Evolutionary conservation across 371 early-diverging fungal genomes (phyloP).

Genomic region (Mortierella sp.): DNA sequence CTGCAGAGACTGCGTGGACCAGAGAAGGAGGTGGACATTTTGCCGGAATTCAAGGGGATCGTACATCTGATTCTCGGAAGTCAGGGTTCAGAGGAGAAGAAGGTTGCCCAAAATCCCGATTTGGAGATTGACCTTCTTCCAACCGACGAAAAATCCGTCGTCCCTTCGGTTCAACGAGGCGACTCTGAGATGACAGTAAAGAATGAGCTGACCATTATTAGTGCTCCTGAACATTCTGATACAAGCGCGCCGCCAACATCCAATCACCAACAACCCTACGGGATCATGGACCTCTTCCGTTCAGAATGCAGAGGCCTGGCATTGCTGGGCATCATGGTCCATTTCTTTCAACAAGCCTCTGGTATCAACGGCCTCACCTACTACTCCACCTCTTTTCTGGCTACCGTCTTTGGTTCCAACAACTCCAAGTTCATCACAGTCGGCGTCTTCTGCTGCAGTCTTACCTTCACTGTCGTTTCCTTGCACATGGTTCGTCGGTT

Average conservation of each 20-base stretch:
- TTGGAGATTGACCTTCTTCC: background rate
- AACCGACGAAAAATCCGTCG: no score
- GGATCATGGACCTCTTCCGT: slow-evolving; percentile 55
- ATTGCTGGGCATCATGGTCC: slow-evolving; percentile 56
- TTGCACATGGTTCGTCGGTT: slow-evolving; percentile 73
- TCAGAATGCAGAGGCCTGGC: slow-evolving; percentile 70
- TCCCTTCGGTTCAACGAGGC: slow-evolving; percentile 4
- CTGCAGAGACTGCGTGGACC: slow-evolving; percentile 69
- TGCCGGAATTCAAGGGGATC: slow-evolving; percentile 72
- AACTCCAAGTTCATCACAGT: slow-evolving; percentile 63
- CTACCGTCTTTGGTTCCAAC: slow-evolving; percentile 57
- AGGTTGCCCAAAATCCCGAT: background rate
- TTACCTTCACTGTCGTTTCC: slow-evolving; percentile 65
- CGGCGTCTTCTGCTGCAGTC: slow-evolving; percentile 62
- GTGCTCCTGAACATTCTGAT: no score
- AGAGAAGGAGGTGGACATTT: slow-evolving; percentile 50
- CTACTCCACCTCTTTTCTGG: slow-evolving; percentile 72
- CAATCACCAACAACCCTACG: slow-evolving; percentile 26
- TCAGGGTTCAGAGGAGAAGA: background rate
- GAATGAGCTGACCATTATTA: background rate
- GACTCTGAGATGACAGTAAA: slow-evolving; percentile 12
- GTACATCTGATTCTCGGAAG: slow-evolving; percentile 55
- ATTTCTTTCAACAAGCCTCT: slow-evolving; percentile 78
- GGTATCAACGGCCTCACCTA: slow-evolving; percentile 90
- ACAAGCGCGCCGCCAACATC: background rate